phyloP scores from a whole-genome alignment of 495 filamentous ascomycete species.

The Neurospora africana region DNA sequence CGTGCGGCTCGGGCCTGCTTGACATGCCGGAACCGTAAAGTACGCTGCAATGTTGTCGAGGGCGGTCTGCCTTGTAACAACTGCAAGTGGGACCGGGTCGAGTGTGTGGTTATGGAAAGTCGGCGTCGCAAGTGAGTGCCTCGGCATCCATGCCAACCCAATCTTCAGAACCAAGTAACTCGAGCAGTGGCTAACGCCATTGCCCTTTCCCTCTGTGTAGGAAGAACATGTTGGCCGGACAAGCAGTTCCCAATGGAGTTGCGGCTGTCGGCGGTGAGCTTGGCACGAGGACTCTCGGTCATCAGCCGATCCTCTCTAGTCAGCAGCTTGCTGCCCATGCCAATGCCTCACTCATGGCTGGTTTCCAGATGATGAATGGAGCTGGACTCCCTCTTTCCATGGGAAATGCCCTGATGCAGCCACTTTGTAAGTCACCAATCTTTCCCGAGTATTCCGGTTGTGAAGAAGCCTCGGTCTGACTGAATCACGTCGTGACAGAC shows the following conservation, averaged over 20 bases:
- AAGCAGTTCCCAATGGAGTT: not conserved
- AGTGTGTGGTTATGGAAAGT: constrained; percentile 83
- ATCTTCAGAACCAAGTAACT: not conserved
- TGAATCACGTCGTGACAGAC: not conserved
- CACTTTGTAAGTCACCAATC: not conserved
- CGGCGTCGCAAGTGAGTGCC: constrained; percentile 71
- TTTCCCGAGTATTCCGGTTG: not conserved
- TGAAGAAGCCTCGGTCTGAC: not conserved
- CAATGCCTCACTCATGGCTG: not conserved
- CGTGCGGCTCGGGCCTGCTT: constrained; percentile 81
- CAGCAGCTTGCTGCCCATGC: not conserved
- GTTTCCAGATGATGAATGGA: not conserved
- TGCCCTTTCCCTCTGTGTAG: not conserved
- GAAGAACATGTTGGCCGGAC: not conserved
- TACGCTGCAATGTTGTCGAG: constrained; percentile 89
- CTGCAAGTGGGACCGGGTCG: constrained; percentile 78
- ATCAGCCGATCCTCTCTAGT: not conserved
- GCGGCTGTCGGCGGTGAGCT: not conserved
- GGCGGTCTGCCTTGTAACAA: constrained; percentile 73
- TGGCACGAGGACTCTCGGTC: not conserved
- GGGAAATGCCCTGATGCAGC: not conserved
- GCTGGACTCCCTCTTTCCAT: not conserved
- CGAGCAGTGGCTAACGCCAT: not conserved
- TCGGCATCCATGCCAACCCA: not conserved
- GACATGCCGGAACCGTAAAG: constrained; percentile 77